phyloP scores from a whole-genome alignment of 257 asterid species.

The Orobanche coerulescens region DNA sequence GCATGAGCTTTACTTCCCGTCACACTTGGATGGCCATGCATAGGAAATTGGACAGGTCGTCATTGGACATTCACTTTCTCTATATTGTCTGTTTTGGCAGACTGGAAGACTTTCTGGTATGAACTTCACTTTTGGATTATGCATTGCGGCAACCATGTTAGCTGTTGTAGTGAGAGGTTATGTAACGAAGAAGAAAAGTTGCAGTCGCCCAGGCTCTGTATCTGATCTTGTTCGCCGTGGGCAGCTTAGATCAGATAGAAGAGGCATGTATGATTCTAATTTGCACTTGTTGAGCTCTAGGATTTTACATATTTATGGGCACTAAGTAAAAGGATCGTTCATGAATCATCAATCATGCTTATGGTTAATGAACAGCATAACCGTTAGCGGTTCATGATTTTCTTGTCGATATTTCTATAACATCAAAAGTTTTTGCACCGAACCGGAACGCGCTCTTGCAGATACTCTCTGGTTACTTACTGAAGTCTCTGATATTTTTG shows the following conservation, averaged over 20 bases:
- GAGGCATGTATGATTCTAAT: slow-evolving; percentile 95
- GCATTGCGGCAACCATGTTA: slow-evolving; percentile 50
- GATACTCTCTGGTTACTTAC: slow-evolving; percentile 5
- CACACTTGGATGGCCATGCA: background rate
- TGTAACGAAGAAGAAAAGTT: slow-evolving; percentile 39
- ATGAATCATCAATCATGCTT: slow-evolving; percentile 1
- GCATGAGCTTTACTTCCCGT: background rate
- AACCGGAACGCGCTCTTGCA: background rate
- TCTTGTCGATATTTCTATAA: background rate
- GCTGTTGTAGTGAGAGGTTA: slow-evolving; percentile 43
- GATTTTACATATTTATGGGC: background rate
- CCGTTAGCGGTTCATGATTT: background rate
- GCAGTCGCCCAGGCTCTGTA: slow-evolving; percentile 66
- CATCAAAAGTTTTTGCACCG: background rate
- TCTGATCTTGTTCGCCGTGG: slow-evolving; percentile 98
- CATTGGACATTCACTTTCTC: slow-evolving; percentile 10
- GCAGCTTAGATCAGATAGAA: slow-evolving; percentile 93
- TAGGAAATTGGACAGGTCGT: background rate
- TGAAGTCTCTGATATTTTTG: background rate
- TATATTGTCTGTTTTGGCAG: slow-evolving; percentile 35
- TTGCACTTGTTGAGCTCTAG: slow-evolving; percentile 15
- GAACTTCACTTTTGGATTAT: slow-evolving; percentile 50
- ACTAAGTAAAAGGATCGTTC: background rate
- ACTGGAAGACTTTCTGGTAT: slow-evolving; percentile 39
- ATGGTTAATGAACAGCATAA: slow-evolving; percentile 11